phyloP scores from a whole-genome alignment of 805 yeast species.

The Lipomyces anomalus region DNA sequence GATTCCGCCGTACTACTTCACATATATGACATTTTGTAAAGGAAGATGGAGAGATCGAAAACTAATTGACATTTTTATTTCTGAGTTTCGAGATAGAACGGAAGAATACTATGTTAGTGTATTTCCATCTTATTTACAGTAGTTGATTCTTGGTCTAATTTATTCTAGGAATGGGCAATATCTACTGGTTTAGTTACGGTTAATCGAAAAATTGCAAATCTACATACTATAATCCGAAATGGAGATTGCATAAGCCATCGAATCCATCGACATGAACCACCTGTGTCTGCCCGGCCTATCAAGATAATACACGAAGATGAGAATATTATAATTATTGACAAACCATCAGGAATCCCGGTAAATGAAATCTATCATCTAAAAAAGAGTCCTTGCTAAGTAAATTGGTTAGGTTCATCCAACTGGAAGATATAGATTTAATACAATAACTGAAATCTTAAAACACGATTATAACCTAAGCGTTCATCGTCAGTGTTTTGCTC shows the following conservation, averaged over 20 bases:
- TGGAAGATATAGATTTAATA: slow-evolving; percentile 72
- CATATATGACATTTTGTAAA: slow-evolving; percentile 88
- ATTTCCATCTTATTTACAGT: background rate
- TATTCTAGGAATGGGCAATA: slow-evolving; percentile 44
- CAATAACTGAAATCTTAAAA: slow-evolving; percentile 71
- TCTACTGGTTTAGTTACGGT: slow-evolving; percentile 70
- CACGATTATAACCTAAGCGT: slow-evolving; percentile 60
- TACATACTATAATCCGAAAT: slow-evolving; percentile 63
- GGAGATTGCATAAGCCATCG: slow-evolving; percentile 80
- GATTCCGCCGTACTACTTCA: slow-evolving; percentile 80
- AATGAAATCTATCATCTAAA: too few species aligned
- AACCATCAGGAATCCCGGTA: slow-evolving; percentile 87
- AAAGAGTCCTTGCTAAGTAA: too few species aligned
- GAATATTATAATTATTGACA: slow-evolving; percentile 74
- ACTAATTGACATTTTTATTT: slow-evolving; percentile 69
- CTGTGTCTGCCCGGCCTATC: slow-evolving; percentile 56
- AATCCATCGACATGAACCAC: slow-evolving; percentile 86
- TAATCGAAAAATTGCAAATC: slow-evolving; percentile 57
- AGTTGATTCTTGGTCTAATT: background rate
- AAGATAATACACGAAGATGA: slow-evolving; percentile 69
- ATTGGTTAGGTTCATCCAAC: slow-evolving; percentile 92
- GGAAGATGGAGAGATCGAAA: slow-evolving; percentile 84
- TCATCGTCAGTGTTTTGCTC: slow-evolving; percentile 41
- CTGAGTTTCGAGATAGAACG: slow-evolving; percentile 78
- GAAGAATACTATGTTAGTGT: slow-evolving; percentile 50